Evolutionary conservation across 129 eudicot genomes (phyloP), one percentile per base, ranked within the genome.

Genomic region (Solidago caesia): DNA sequence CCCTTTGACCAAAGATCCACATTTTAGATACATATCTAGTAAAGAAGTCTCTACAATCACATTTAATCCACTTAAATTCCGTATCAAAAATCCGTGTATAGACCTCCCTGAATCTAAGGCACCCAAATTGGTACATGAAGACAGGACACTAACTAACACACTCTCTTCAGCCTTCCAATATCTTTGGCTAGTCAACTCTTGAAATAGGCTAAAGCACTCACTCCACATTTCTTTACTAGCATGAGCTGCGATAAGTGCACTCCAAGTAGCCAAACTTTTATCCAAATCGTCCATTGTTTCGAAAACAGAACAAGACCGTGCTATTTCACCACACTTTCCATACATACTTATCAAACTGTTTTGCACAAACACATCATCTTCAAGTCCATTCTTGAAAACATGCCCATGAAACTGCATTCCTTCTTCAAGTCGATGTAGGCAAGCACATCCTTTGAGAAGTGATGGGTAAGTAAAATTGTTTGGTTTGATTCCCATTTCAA

Each of bases 321-420:
- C 68, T 44, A 85, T 14, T 25, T 76, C 77, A 56, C 79, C 84
- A 71, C 89, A 85, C 61, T 76, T 85, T 5, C 89, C 89, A 6
- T 85, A 82, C 81, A 85, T 67, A 45, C 44, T 85, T 53, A 85
- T 85, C 84, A 85, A 85, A 82, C 86, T 85, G 15, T 85, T 85
- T 33, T 72, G 72, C 76, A 85, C 86, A 73, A 82, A 85, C 42
- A 85, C 78, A 72, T 85, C 80, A 72, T 79, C 75, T 72, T 71
- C 56, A 39, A 67, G 60, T 25, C 86, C 89, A 14, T 76, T 29
- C 73, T 82, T 85, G 65, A 75, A 68, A 63, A 79, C 72, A 63
- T 85, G 86, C 70, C 84, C 89, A 79, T 85, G 89, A 85, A 85
- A 69, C 86, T 85, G 86, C 77, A 82, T 47, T 49, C 86, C 89